Conservation (phyloP, 169 alveolate species). For the Hammondia hammondi region DNA sequence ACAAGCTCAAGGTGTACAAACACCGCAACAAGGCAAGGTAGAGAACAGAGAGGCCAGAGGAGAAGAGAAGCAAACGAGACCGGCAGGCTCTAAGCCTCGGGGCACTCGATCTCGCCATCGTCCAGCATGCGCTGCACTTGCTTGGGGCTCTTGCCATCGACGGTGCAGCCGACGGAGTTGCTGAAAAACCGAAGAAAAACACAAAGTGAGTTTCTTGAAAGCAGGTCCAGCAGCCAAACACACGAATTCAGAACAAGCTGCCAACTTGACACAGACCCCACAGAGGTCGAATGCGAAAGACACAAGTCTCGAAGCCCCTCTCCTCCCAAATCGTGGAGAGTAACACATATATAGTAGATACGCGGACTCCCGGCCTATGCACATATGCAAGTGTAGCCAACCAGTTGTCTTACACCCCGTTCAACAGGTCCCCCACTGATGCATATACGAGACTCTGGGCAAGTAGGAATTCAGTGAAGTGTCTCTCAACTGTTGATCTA, state of each 20-base stretch:
- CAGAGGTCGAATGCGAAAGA: neutral
- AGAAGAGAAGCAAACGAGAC: neutral
- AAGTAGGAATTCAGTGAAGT: too few species aligned
- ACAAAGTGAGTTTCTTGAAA: neutral
- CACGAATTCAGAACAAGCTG: neutral
- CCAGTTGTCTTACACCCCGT: too few species aligned
- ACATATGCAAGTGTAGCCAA: too few species aligned
- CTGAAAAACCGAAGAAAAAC: slow-evolving; percentile 50
- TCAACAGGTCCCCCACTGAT: too few species aligned
- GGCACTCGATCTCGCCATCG: slow-evolving; percentile 68
- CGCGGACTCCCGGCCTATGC: too few species aligned
- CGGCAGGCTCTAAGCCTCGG: slow-evolving; percentile 40
- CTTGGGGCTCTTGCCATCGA: slow-evolving; percentile 94
- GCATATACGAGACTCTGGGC: too few species aligned
- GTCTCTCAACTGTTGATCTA: too few species aligned
- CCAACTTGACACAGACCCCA: neutral
- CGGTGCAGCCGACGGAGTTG: slow-evolving; percentile 96
- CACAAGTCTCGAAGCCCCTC: too few species aligned
- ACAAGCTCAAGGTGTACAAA: neutral
- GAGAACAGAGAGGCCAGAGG: neutral
- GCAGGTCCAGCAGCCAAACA: neutral
- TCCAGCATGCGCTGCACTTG: slow-evolving; percentile 82
- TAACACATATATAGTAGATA: too few species aligned
- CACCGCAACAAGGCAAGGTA: neutral
- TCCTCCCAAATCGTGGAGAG: too few species aligned